Base-by-base conservation (phyloP, 179 eudicot genomes). In the Silene noctiflora region DNA sequence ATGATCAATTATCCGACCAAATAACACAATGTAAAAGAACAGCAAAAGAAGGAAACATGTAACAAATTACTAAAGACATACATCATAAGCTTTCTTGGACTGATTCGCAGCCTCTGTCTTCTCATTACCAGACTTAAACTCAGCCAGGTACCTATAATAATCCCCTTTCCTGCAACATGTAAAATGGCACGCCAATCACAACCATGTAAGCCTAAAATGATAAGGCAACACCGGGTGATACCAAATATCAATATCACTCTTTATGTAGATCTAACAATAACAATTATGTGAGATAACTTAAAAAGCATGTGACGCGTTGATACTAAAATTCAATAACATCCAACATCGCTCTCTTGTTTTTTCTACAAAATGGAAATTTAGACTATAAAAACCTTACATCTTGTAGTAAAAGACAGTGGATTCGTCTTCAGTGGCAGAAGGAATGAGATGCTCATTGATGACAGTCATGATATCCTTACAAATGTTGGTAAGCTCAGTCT, bases 71-170 rank as follows among this genome's bases (percentile, higher is more conserved):
- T 3, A 46, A 1, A 11, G 35, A 31, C 25, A 5, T 88, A 87
- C 98, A 96, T 93, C 96, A 62, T 93, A 93, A 76, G 91, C 96
- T 83, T 91, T 91, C 60, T 86, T 76, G 67, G 98, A 91, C 77
- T 83, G 87, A 29, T 89, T 94, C 81, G 92, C 86, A 66, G 88
- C 89, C 79, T 93, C 94, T 79, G 86, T 89, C 75, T 77, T 91
- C 75, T 88, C 91, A 73, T 82, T 81, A 66, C 90, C 91, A 44
- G 78, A 72, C 87, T 93, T 93, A 64, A 93, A 90, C 83, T 92
- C 97, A 14, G 97, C 97, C 48, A 90, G 87, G 80, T 91, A 91
- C 6, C 91, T 89, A 79, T 79, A 89, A 63, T 93, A 90, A 78
- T 93, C 97, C 25, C 97, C 96, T 84, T 91, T 90, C 97, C 97